Evolutionary conservation across 1,284 basidiomycete genomes (phyloP), one percentile per base, ranked within the genome.

Genomic region (Pholiota adiposa): DNA sequence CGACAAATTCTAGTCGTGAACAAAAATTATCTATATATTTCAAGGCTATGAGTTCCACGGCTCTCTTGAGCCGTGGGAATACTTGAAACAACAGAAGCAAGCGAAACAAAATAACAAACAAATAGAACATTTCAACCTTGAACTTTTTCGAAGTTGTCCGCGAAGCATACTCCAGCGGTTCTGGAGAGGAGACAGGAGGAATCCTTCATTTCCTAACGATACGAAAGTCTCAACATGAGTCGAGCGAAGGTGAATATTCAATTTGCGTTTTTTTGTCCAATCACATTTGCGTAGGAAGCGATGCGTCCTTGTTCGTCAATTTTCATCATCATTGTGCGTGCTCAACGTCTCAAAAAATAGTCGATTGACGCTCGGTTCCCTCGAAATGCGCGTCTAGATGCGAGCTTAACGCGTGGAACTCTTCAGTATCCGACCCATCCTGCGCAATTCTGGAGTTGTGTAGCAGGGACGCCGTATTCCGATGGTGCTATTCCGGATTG

Each of bases 401-500:
- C 4, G 11, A 19, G 21, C 21, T 43, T 12, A 33, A 33, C 6
- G 6, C 12, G 12, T 33, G 31, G 6, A 33, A 33, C 31, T n/a
- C n/a, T n/a, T n/a, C n/a, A n/a, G n/a, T n/a, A n/a, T n/a, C n/a
- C n/a, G n/a, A n/a, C 11, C 29, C 4, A 38, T 38, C 14, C 16
- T 4, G 6, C 16, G 14, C 6, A 38, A 38, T 38, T 12, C 36
- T 11, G 14, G 7, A 7, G 4, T 7, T 36, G 19, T 21, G 23
- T 11, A 27, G 56, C n/a, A 33, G 31, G 25, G 25, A 31, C 43
- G 55, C 19, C 25, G 23, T 19, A 40, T 31, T 25, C 55, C 4
- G 14, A 38, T 29, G 40, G 31, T 18, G 16, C 55, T 50, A 57
- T 25, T 51, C 46, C 48, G 33, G 55, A 57, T 50, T 31, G 48